Evolutionary conservation across 306 rosid species (phyloP), one percentile per base, ranked within the genome.

Genomic region (Cucumis hystrix): DNA sequence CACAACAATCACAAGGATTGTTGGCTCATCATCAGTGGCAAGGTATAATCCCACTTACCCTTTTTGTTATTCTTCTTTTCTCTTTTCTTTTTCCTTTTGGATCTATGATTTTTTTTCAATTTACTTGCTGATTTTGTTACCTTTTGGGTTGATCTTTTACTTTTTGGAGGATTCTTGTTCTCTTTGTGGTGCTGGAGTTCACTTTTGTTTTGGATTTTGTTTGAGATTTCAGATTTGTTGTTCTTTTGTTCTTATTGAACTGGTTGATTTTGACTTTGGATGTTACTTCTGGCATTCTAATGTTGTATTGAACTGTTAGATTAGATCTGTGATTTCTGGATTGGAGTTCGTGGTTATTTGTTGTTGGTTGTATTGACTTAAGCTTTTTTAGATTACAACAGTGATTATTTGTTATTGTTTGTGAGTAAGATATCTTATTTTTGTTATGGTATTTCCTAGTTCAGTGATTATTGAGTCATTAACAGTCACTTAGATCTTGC

Each of bases 11-110:
- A 64, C 41, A 73, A 79, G 73, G 88, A 83, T 78, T 87, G 90
- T 52, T 87, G 90, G 90, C 88, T 87, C 16, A 74, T 87, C 78
- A 83, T 87, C 61, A 69, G 41, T 63, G 88, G 86, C 86, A 87
- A 87, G 86, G 90, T 87, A 20, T 68, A 66, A 67, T 41, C 14
- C 72, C 21, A 33, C 37, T 47, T 76, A 18, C 57, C 20, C 2
- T 47, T 45, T 47, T 47, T 47, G 5, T 47, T 12, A 47, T 12
- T 47, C 54, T 47, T 47, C 14, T 7, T 7, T 7, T 4, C 54
- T 47, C 12, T 7, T 7, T 7, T 7, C 1, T 16, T 8, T 28
- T 30, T 2, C 0, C 51, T 16, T 73, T 16, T 73, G 33, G 77
- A 73, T 73, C 77, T 73, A 2, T 30, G 23, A 3, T 77, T 77